These are phyloP conservation scores for Pelargonium citronellum DNA, from an alignment of 441 rosid genomes.

Conservation along the genomic window DNA sequence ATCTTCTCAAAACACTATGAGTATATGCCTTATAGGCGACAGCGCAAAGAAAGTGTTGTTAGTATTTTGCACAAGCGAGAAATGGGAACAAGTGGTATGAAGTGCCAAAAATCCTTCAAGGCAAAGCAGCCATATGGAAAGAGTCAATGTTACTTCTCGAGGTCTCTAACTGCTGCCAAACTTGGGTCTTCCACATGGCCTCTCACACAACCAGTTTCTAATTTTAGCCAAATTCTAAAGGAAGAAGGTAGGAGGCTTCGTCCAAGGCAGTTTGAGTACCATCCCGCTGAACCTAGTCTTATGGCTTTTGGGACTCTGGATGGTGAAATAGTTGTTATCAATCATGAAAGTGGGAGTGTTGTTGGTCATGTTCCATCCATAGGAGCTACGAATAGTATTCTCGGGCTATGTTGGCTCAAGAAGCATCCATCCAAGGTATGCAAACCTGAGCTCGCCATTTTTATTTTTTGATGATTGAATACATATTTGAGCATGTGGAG, in stretches of 20 bases:
- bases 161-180: constrained; percentile 38
- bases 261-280: constrained; percentile 49
- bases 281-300: constrained; percentile 33
- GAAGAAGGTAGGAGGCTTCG: constrained; percentile 33
- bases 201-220: constrained; percentile 26
- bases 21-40: constrained; percentile 34
- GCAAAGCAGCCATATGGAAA: constrained; percentile 23
- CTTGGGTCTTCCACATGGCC: constrained; percentile 40
- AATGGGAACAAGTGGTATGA: constrained; percentile 26
- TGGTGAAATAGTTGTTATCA: constrained; percentile 40
- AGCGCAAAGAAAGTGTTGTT: constrained; percentile 31
- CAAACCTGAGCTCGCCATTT: neutral
- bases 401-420: constrained; percentile 47
- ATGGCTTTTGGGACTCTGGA: constrained; percentile 46
- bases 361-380: constrained; percentile 30
- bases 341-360: constrained; percentile 39
- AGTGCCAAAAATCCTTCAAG: constrained; percentile 29
- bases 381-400: constrained; percentile 28
- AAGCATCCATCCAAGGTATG: constrained; percentile 41
- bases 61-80: constrained; percentile 35
- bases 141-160: constrained; percentile 30
- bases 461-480: too few species aligned
- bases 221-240: constrained; percentile 23
- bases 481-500: neutral
- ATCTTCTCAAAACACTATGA: constrained; percentile 33